A percentile compares a stretch with the other conserved stretches of the same genome.
phyloP scores from a whole-genome alignment of 768 basidiomycete genomes.

The Tricholoma hemisulphureum region DNA sequence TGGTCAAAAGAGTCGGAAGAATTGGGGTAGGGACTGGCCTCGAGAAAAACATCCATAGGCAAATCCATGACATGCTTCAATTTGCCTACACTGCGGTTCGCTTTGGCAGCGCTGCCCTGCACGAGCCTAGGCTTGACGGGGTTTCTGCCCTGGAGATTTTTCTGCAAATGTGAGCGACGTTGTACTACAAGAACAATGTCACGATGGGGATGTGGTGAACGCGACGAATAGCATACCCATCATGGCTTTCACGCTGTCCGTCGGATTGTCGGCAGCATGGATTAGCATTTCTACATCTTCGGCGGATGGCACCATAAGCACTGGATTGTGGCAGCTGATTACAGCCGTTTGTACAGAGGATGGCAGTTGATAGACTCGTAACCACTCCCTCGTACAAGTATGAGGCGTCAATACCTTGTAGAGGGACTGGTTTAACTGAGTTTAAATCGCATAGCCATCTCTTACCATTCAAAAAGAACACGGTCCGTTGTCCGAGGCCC shows the following conservation, averaged over 20 bases:
- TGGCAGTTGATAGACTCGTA: too few relatives aligned
- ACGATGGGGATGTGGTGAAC: not conserved
- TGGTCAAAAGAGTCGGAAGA: not conserved
- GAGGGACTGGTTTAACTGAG: too few relatives aligned
- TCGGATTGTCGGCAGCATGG: not conserved
- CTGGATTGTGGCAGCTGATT: too few relatives aligned
- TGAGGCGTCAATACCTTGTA: too few relatives aligned
- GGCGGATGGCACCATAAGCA: too few relatives aligned
- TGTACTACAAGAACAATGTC: not conserved
- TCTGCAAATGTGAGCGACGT: not conserved
- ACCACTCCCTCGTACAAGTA: too few relatives aligned
- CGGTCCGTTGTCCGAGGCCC: too few relatives aligned
- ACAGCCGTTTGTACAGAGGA: too few relatives aligned
- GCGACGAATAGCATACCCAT: not conserved
- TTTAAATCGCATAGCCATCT: too few relatives aligned
- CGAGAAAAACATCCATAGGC: slow-evolving; percentile 28
- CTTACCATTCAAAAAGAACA: too few relatives aligned
- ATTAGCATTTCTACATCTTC: not conserved
- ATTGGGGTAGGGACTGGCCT: slow-evolving; percentile 13
- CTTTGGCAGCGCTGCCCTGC: not conserved
- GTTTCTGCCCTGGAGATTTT: not conserved
- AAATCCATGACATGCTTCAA: slow-evolving; percentile 16
- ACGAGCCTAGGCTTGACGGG: not conserved
- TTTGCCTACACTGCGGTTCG: slow-evolving; percentile 20
- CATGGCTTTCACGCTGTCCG: not conserved